Base-by-base conservation (phyloP, 805 yeast genomes). In the Ogataea trehalophila region DNA sequence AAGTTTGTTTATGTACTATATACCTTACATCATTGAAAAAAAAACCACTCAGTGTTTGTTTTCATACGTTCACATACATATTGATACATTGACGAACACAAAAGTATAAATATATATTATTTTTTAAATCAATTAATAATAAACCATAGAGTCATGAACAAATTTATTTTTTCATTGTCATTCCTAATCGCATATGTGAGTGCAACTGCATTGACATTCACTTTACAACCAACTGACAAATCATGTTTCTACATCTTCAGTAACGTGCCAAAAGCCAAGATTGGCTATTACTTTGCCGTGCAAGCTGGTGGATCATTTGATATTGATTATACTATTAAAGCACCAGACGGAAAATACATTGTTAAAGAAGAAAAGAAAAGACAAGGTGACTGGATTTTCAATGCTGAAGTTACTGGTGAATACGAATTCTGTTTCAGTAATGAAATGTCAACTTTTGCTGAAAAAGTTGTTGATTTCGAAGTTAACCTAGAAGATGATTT, bases 391-490 rank as follows among this genome's bases (percentile, higher is more conserved):
- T 84, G 84, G 72, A 72, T 80, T 6, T 81, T 90, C 63, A 72
- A 69, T 18, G 95, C 87, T 20, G 79, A 77, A 38, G 61, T 64
- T 44, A 63, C 67, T 17, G 97, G 97, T 39, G 96, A 90, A 66
- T 90, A 88, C 71, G 85, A 84, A 66, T 84, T 90, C 65, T 90
- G 97, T 69, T 88, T 90, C 71, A 70, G 80, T 58, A 86, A 87
- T 66, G 86, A 81, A 52, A 85, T 85, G 87, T 80, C 88, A 5
- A 84, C 91, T 4, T 80, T 80, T 63, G 84, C 90, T 46, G 91
- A 86, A 62, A 89, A 88, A 69, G 81, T 84, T 45, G 83, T 90
- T 56, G 95, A 87, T 68, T 84, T 90, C 58, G 96, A 90, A 62
- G 77, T 90, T 60, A 77, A 73, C 53, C 66, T 71, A 51, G 80